A percentile compares a stretch with the other conserved stretches of the same genome.
Evolutionary conservation across 768 basidiomycete species (phyloP).

Genomic region (Mycena amicta): DNA sequence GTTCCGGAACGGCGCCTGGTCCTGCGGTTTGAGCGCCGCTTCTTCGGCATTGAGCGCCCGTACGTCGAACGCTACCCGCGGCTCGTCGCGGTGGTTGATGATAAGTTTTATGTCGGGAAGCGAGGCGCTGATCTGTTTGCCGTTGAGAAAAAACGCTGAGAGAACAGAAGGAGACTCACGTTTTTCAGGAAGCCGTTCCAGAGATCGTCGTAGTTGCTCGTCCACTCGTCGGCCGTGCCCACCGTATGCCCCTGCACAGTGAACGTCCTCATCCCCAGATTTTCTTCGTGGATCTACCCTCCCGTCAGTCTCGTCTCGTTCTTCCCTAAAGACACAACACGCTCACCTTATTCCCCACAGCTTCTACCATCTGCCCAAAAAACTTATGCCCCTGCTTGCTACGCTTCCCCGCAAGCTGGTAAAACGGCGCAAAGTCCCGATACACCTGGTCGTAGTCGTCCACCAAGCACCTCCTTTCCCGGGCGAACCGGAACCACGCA

Average conservation of each 20-base stretch:
- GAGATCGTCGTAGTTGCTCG: conserved; percentile 6
- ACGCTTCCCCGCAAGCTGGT: neutral
- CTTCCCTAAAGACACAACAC: neutral
- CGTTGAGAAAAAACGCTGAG: neutral
- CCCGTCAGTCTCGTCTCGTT: no score
- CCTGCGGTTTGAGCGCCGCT: neutral
- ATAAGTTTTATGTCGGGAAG: conserved; percentile 15
- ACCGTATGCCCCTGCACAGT: neutral
- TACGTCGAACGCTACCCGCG: conserved; percentile 20
- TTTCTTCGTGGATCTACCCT: conserved; percentile 1
- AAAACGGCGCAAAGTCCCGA: conserved; percentile 3
- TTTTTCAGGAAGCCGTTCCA: conserved; percentile 1
- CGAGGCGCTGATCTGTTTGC: neutral
- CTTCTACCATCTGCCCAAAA: conserved; percentile 7
- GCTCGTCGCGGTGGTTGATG: conserved; percentile 29
- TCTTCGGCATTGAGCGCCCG: neutral
- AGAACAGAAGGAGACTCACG: neutral
- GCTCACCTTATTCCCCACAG: conserved; percentile 5
- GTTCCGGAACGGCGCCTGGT: conserved; percentile 8
- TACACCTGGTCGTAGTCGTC: conserved; percentile 6
- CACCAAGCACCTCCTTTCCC: neutral
- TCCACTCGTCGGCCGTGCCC: neutral
- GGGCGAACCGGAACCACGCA: neutral
- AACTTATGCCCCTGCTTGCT: neutral
- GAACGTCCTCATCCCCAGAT: conserved; percentile 15